Base-by-base conservation (phyloP, 257 asterid genomes). In the Solanum phureja region DNA sequence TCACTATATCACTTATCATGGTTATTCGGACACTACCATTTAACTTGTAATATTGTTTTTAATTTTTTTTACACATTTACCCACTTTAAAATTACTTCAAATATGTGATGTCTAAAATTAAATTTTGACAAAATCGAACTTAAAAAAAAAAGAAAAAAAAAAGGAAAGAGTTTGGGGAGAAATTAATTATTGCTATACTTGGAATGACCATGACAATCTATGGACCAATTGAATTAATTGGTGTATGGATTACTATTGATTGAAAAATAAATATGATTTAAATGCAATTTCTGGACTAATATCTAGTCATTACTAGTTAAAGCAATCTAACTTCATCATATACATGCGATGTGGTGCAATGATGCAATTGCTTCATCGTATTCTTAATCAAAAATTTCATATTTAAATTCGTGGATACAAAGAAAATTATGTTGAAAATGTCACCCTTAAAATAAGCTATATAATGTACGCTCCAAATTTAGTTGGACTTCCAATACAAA, bases 331-430 rank as follows among this genome's bases (percentile, higher is more conserved):
- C 6, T 46, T 46, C 6, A 4, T 46, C 6, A 46, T 46, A 3
- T 12, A 13, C 18, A 5, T 13, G 7, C 0, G 7, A 0, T 49
- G 3, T 2, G 21, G 3, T 14, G 58, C 0, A 13, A 6, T 46
- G 19, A 1, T 46, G 7, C 1, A 46, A 13, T 4, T 46, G 19
- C 1, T 1, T 6, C 8, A 49, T 49, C 8, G 21, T 14, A 46
- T 2, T 0, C 18, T 12, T 46, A 5, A 49, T 49, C 7, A 49
- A 49, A 13, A 3, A 12, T 49, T 49, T 49, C 0, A 2, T 0
- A 49, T 49, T 49, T 0, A 8, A 49, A 49, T 6, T 49, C 1
- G 0, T 49, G 7, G 0, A 0, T 49, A 49, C 0, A 14, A 2
- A 14, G 0, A 49, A 46, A 46, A 3, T 46, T 12, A 13, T 46